phyloP scores from a whole-genome alignment of 129 eudicot genomes.

The Helichrysum umbraculigerum region DNA sequence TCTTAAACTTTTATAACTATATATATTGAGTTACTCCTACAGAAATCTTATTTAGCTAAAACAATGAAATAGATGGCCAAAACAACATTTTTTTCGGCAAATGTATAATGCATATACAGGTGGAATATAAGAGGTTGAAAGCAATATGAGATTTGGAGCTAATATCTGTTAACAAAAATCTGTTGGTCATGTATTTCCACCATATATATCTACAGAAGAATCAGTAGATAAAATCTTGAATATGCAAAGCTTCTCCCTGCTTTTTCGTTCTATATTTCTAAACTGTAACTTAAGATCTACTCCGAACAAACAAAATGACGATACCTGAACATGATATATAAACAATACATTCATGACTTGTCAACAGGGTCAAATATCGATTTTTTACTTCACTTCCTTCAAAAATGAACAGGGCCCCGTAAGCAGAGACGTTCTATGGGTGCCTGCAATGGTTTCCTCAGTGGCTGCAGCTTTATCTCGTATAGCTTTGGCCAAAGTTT shows the following conservation, averaged over 20 bases:
- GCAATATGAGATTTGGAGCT: background rate
- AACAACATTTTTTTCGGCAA: too few species aligned
- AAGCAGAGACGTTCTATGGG: constrained; percentile 61
- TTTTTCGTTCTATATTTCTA: constrained; percentile 7
- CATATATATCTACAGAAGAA: background rate
- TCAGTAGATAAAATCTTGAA: background rate
- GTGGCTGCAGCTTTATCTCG: constrained; percentile 77
- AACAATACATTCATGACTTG: background rate
- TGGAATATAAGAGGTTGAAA: background rate
- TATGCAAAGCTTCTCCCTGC: background rate
- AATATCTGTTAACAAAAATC: background rate
- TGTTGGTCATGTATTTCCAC: background rate
- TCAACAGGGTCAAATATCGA: background rate
- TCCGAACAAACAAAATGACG: background rate
- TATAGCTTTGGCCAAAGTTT: constrained; percentile 94
- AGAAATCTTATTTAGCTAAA: too few species aligned
- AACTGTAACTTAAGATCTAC: constrained; percentile 8
- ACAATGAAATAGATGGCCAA: too few species aligned
- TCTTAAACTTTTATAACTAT: too few species aligned
- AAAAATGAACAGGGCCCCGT: constrained; percentile 43
- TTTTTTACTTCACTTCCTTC: constrained; percentile 18
- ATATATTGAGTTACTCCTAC: too few species aligned
- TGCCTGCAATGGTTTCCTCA: constrained; percentile 41
- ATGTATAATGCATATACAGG: too few species aligned
- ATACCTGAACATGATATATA: background rate